Evolutionary conservation across 1,139 yeast genomes (phyloP), one percentile per base, ranked within the genome.

Genomic region (Geotrichum candidum): DNA sequence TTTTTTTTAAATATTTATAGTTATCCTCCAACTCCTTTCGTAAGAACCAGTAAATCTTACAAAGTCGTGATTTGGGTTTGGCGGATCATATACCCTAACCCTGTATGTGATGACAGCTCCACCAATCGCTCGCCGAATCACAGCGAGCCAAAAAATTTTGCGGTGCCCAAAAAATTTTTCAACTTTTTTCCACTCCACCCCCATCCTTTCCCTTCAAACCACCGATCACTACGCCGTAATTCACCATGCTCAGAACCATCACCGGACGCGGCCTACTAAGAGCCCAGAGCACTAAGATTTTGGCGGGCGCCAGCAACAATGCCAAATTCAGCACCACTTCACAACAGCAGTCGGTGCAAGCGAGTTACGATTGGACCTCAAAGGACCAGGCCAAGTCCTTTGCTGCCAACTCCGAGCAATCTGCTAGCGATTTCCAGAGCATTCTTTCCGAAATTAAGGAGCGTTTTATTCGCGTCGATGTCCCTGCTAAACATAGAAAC

Each of bases 401-500:
- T 33, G 53, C 33, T 35, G 54, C 29, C 45, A 60, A 60, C 51
- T 25, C 22, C n/a, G 57, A 56, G 33, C 50, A 31, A 35, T 45
- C 59, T 22, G 60, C 54, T 22, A 51, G 54, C 10, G 61, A 61
- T 33, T 61, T 61, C 35, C 41, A 54, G 10, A 56, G 53, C n/a
- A 38, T 57, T 15, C 41, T 62, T 53, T 48, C 48, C n/a, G 63
- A 62, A 29, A 56, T 62, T 52, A 55, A 56, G 23, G 61, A 57
- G 51, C 55, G 63, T 9, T 54, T 62, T 35, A 41, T 56, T 11
- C 57, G 61, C 2, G 58, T 60, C 7, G 61, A 60, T 4, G 57
- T 62, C n/a, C 64, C 64, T 13, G 63, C 58, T 33, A 56, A 53
- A 27, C 59, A 41, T 7, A 51, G 63, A 31, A 52, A 46, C 22